These are phyloP conservation scores for Eimeria falciformis DNA, from an alignment of 169 alveolate genomes.

Conservation along the genomic window DNA sequence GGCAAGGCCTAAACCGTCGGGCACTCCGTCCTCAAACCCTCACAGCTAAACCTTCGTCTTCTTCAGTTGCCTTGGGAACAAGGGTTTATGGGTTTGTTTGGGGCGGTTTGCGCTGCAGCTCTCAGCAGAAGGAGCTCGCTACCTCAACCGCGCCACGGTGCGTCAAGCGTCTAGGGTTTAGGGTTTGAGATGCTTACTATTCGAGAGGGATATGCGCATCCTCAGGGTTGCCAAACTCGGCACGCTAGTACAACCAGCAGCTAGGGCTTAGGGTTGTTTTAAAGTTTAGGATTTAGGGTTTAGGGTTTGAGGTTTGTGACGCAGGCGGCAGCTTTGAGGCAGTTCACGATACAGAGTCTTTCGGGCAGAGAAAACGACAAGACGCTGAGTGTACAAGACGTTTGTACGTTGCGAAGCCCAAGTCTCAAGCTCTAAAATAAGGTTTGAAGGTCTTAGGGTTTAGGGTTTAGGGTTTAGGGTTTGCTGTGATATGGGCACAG, in stretches of 20 bases:
- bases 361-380: neutral
- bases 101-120: neutral
- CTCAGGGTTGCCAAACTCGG: too few relatives aligned
- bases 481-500: neutral
- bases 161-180: neutral
- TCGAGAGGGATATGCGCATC: too few relatives aligned
- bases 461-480: constrained; percentile 7
- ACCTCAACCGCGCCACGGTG: neutral
- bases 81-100: neutral
- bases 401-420: neutral
- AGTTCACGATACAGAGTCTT: neutral
- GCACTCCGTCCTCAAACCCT: too few relatives aligned
- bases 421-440: neutral
- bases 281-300: neutral
- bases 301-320: neutral
- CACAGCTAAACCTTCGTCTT: neutral
- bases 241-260: neutral
- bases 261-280: neutral
- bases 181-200: neutral
- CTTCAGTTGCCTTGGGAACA: too few relatives aligned
- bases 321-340: constrained; percentile 1
- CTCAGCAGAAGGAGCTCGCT: constrained; percentile 18
- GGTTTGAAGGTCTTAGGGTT: neutral
- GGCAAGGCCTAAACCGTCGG: neutral
- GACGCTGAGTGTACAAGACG: neutral